Percentiles rank a stretch among this genome's conserved stretches.
These are phyloP conservation scores for Fusarium xyrophilum DNA, from an alignment of 2,329 filamentous ascomycete species.

Conservation along the genomic window DNA sequence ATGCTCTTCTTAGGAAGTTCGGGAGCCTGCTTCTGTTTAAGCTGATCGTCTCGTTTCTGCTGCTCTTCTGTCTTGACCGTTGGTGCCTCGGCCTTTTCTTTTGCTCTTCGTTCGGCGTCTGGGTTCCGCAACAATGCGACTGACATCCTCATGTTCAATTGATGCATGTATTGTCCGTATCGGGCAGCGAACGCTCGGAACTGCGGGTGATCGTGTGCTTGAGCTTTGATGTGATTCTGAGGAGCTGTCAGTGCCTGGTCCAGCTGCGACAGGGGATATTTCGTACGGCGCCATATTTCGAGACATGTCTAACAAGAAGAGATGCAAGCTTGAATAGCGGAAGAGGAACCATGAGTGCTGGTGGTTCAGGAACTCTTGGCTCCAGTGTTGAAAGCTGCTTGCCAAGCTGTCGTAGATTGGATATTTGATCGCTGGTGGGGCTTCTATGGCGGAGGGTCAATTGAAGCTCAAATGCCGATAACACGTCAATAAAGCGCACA, in stretches of 20 bases:
- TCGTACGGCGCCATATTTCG: conserved; percentile 73
- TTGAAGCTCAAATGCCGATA: conserved; percentile 2
- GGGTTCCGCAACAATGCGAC: conserved; percentile 65
- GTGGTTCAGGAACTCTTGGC: conserved; percentile 32
- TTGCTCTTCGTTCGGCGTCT: conserved; percentile 64
- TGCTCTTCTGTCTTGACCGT: conserved; percentile 72
- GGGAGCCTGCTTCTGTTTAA: conserved; percentile 49
- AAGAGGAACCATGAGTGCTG: conserved; percentile 64
- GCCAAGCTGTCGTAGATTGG: conserved; percentile 5
- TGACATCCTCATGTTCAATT: conserved; percentile 70
- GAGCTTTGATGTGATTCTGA: conserved; percentile 70
- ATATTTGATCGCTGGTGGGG: conserved; percentile 30
- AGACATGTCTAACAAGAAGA: conserved; percentile 69
- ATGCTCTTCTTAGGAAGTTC: conserved; percentile 39
- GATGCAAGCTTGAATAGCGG: conserved; percentile 72
- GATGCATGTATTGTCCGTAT: conserved; percentile 70
- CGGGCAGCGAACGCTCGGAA: conserved; percentile 67
- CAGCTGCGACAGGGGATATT: neutral
- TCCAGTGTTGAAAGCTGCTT: conserved; percentile 19
- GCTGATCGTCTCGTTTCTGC: conserved; percentile 59
- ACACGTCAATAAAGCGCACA: neutral
- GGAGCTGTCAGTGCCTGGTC: conserved; percentile 18
- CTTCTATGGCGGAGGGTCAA: conserved; percentile 3
- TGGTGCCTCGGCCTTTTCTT: conserved; percentile 67
- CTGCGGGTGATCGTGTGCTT: conserved; percentile 68